phyloP scores from a whole-genome alignment of 1,284 basidiomycete genomes.

The Pholiota adiposa region DNA sequence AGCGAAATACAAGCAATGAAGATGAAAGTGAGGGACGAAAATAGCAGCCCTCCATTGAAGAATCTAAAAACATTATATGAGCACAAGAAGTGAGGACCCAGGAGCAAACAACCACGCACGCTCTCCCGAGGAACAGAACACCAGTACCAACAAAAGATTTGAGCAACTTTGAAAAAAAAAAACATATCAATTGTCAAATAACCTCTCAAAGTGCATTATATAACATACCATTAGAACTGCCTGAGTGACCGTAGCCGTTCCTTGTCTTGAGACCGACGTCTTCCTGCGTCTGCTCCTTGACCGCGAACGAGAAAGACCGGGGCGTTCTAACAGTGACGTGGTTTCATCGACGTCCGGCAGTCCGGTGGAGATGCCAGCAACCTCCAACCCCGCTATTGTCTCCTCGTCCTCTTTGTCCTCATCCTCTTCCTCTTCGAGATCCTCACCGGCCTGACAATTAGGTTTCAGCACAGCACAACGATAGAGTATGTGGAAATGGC shows the following conservation, averaged over 20 bases:
- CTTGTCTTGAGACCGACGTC: constrained; percentile 54
- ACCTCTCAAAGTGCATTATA: neutral
- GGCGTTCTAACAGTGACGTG: constrained; percentile 44
- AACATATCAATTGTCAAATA: constrained; percentile 2
- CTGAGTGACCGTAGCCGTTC: constrained; percentile 87
- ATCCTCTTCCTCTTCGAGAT: constrained; percentile 86
- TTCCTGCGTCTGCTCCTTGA: constrained; percentile 60
- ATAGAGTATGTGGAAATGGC: constrained; percentile 34
- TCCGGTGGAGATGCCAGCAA: constrained; percentile 22
- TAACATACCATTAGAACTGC: constrained; percentile 85
- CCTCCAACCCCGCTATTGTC: constrained; percentile 25
- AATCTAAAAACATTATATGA: constrained; percentile 57
- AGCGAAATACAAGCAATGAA: constrained; percentile 89
- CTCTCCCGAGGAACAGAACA: constrained; percentile 95
- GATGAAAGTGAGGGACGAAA: constrained; percentile 82
- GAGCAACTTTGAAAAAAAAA: constrained; percentile 60
- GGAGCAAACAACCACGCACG: constrained; percentile 53
- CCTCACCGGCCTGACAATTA: constrained; percentile 81
- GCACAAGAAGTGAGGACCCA: neutral
- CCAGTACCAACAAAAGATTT: constrained; percentile 98
- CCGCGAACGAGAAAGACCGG: constrained; percentile 33
- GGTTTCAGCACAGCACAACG: neutral
- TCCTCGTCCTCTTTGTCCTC: constrained; percentile 50
- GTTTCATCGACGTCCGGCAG: constrained; percentile 42
- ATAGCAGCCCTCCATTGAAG: constrained; percentile 94